Percentiles rank a stretch among this genome's conserved stretches.
phyloP scores from a whole-genome alignment of 805 yeast species.

The Isabelozyma rhagii region DNA sequence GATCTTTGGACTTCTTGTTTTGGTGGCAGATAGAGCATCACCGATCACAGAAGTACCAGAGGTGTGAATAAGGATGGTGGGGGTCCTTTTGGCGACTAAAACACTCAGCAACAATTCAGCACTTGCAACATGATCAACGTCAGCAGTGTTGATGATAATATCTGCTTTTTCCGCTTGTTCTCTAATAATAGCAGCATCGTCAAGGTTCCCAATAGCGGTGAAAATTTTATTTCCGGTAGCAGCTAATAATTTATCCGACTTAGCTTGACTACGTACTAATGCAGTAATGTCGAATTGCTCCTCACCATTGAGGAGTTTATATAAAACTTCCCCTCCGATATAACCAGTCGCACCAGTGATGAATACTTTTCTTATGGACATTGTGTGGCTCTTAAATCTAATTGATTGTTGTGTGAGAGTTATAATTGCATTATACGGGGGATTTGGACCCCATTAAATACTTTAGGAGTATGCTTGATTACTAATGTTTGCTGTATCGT shows the following conservation, averaged over 20 bases:
- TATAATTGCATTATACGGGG: not conserved
- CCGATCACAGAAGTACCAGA: constrained; percentile 33
- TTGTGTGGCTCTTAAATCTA: not conserved
- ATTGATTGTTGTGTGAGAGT: not conserved
- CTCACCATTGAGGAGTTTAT: constrained; percentile 14
- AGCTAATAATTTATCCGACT: constrained; percentile 9
- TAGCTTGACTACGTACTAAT: constrained; percentile 17
- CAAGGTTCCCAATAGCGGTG: constrained; percentile 20
- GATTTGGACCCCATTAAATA: not conserved
- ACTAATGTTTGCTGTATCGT: not conserved
- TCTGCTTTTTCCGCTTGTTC: constrained; percentile 18
- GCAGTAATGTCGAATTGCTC: constrained; percentile 15
- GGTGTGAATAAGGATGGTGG: constrained; percentile 29
- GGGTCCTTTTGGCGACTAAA: constrained; percentile 12
- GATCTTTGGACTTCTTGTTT: constrained; percentile 13
- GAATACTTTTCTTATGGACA: constrained; percentile 14
- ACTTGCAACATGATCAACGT: constrained; percentile 23
- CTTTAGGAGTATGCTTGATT: not conserved
- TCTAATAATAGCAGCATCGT: constrained; percentile 11
- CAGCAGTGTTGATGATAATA: constrained; percentile 29
- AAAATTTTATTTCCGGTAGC: constrained; percentile 12
- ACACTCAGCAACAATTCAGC: constrained; percentile 17
- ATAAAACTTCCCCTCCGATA: constrained; percentile 26
- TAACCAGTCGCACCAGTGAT: constrained; percentile 35
- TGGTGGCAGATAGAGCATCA: constrained; percentile 11